Evolutionary conservation across 805 yeast genomes (phyloP), one percentile per base, ranked within the genome.

Genomic region (Starmerella khaoyaiensis): DNA sequence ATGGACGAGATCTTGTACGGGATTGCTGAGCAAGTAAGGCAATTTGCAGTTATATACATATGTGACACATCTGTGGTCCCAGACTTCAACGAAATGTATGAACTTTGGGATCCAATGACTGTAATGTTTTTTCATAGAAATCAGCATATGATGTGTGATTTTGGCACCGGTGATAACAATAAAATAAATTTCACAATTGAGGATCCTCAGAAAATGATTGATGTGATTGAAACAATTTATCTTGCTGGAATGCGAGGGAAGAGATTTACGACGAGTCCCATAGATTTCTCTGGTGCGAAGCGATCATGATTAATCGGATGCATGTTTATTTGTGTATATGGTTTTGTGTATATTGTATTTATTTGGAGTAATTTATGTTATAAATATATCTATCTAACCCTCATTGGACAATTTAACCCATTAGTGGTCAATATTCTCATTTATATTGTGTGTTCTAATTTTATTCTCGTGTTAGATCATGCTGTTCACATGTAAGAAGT

Each of bases 91-190:
- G 67, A 72, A 52, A 81, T 83, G 87, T 84, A 84, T 55, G 94
- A 83, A 55, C 61, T 84, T 31, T 80, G 76, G 54, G 97, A 86
- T 51, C 93, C 94, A 12, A 71, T 82, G 67, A 76, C 94, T 30
- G 65, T 90, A 36, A 90, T 90, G 97, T 86, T 87, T 54, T 87
- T 90, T 58, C 83, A 71, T 60, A 65, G 93, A 35, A 87, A 87
- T 61, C 59, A 83, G 56, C 97, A 87, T 58, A 86, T 87, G 93
- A 75, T 90, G 93, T 82, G 95, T 59, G 98, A 90, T 63, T 84
- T 86, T 58, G 98, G 98, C 2, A 90, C 97, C 0, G 98, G 98
- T 22, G 84, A 90, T 55, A 90, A 90, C 59, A 90, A 90, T 64
- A 87, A 90, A 64, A 63, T 90, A 63, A 84, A 83, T 53, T 87